Percentiles rank a stretch among this genome's conserved stretches.
phyloP scores from a whole-genome alignment of 208 protist species.

The Naegleria fowleri region DNA sequence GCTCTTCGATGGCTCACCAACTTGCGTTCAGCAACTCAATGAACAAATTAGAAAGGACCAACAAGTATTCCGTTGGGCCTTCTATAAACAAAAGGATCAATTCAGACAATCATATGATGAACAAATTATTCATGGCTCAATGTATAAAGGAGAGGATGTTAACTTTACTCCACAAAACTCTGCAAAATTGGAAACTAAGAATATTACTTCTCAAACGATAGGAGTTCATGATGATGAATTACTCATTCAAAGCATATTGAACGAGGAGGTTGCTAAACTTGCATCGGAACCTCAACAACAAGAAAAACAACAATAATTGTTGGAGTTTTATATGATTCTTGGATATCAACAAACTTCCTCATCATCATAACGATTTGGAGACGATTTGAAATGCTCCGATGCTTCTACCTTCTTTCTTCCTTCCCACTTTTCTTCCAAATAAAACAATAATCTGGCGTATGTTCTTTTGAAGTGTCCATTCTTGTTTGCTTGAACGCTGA shows the following conservation, averaged over 20 bases:
- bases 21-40: not conserved
- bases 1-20: constrained; percentile 10
- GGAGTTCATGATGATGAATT: not conserved
- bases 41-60: not conserved
- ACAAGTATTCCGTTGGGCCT: constrained; percentile 6
- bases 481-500: no score
- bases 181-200: not conserved
- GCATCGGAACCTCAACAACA: not conserved
- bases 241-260: not conserved
- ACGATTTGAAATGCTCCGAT: no score
- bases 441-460: no score
- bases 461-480: no score
- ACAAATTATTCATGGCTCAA: not conserved
- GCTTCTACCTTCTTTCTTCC: no score
- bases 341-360: no score
- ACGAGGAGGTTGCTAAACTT: not conserved
- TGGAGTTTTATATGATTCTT: no score
- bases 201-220: not conserved
- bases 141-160: not conserved
- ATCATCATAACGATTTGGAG: no score
- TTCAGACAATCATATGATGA: constrained; percentile 3
- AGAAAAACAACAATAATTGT: not conserved
- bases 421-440: no score
- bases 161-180: not conserved
- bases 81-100: constrained; percentile 25